A percentile compares a stretch with the other conserved stretches of the same genome.
Conservation (phyloP, 2,329 filamentous ascomycete species). For the Cryphonectria japonica region DNA sequence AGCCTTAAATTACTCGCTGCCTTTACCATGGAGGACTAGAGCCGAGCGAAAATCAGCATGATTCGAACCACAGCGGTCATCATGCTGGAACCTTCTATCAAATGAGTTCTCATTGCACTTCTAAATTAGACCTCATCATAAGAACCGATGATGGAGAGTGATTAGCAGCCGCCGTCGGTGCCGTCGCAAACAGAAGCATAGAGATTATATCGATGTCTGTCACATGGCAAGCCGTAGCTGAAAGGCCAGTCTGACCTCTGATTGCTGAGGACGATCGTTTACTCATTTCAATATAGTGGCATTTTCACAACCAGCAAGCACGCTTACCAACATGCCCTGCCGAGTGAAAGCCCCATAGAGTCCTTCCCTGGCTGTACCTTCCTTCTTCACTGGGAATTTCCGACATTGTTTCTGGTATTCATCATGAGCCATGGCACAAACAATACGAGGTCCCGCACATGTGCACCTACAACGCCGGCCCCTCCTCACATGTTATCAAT, state of each 20-base stretch:
- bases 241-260: not conserved
- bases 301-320: not conserved
- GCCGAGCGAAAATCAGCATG: no score
- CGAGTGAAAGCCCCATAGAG: not conserved
- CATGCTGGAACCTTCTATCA: not conserved
- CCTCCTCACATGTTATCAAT: not conserved
- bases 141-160: not conserved
- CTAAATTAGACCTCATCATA: not conserved
- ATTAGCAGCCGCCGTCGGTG: not conserved
- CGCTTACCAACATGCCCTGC: not conserved
- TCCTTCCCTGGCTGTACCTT: not conserved
- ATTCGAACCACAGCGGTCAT: no score
- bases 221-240: not conserved
- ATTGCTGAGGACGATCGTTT: not conserved
- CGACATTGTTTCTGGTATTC: not conserved
- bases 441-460: not conserved
- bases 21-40: no score
- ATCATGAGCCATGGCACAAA: not conserved
- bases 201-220: not conserved
- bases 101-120: not conserved
- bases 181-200: not conserved
- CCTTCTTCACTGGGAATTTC: not conserved
- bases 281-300: not conserved
- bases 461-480: not conserved
- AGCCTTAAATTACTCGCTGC: no score